Evolutionary conservation across 1,139 yeast genomes (phyloP).

Genomic region (Pichia norvegensis): DNA sequence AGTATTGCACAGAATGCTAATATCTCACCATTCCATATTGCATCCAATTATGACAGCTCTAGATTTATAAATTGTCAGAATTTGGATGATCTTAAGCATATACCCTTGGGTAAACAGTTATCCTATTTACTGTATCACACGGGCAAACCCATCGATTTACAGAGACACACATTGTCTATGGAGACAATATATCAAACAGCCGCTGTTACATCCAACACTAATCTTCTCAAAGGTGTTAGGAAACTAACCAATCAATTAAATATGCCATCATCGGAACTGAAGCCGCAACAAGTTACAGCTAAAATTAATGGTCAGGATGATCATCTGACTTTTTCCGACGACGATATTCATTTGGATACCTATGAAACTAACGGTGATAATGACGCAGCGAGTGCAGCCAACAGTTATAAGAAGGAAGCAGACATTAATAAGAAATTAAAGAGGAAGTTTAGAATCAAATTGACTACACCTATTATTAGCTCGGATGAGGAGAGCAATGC

Average conservation of each 20-base stretch:
- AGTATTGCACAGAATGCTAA: slow-evolving; percentile 20
- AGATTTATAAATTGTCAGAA: slow-evolving; percentile 23
- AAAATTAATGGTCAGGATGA: slow-evolving; percentile 5
- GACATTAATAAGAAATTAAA: slow-evolving; percentile 4
- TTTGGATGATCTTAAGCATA: slow-evolving; percentile 21
- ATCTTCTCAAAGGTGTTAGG: slow-evolving; percentile 5
- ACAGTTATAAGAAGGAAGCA: slow-evolving; percentile 1
- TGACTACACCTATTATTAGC: slow-evolving; percentile 2
- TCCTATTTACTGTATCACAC: slow-evolving; percentile 24
- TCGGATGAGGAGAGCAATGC: slow-evolving; percentile 6
- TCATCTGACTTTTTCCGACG: neutral
- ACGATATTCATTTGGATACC: neutral
- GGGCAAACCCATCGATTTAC: slow-evolving; percentile 22
- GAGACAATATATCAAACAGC: slow-evolving; percentile 6
- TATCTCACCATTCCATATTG: slow-evolving; percentile 18
- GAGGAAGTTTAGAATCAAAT: neutral
- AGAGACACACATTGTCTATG: slow-evolving; percentile 4
- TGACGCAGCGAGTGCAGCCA: neutral
- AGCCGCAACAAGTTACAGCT: neutral
- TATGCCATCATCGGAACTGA: neutral
- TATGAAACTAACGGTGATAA: neutral
- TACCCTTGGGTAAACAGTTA: slow-evolving; percentile 25
- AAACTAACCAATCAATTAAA: slow-evolving; percentile 3
- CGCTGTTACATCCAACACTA: neutral
- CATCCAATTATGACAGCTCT: slow-evolving; percentile 15